Base-by-base conservation (phyloP, 352 stramenopile genomes). In the Pythium chondricola region DNA sequence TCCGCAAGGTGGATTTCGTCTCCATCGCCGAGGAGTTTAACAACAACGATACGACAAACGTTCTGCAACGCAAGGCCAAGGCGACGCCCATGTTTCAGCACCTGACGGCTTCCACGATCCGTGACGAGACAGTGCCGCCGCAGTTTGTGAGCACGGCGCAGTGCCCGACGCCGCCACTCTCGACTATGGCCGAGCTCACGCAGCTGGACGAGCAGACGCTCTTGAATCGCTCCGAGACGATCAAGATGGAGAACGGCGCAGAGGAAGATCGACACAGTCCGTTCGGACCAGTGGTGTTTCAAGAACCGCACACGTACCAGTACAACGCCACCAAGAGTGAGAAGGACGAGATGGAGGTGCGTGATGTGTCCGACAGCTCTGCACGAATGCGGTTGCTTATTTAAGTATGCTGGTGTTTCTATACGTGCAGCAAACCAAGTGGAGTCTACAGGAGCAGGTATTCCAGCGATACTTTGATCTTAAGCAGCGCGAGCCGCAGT, bases 301-400 rank as follows among this genome's bases (percentile, higher is more conserved):
- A 79, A 31, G 58, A 52, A 26, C 53, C 40, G 16, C 60, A 81
- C 27, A 51, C 68, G 18, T 88, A 88, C 56, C 43, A 64, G 38
- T 85, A 86, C 54, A 54, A 67, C 14, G 65, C 70, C 20, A 83
- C 65, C 8, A 81, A 86, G 42, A 67, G 65, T 35, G 77, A 88
- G 59, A 53, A 74, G 29, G 75, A 82, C 42, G 77, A 89, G 44
- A 86, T 89, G 72, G 74, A 87, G 71, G 77, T 89, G 49, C 18
- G 66, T 50, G 17, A n/a, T n/a, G n/a, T n/a, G n/a, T n/a, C n/a
- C n/a, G n/a, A n/a, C n/a, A n/a, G n/a, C n/a, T n/a, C 31, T 6
- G 25, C n/a, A 32, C 16, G 26, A 14, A 22, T 17, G 22, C 14
- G 24, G 13, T 37, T 39, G 10, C 37, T 35, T 18, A 40, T 54